These are phyloP conservation scores for Fusarium proliferatum DNA, from an alignment of 2,329 filamentous ascomycete genomes.

Conservation along the genomic window DNA sequence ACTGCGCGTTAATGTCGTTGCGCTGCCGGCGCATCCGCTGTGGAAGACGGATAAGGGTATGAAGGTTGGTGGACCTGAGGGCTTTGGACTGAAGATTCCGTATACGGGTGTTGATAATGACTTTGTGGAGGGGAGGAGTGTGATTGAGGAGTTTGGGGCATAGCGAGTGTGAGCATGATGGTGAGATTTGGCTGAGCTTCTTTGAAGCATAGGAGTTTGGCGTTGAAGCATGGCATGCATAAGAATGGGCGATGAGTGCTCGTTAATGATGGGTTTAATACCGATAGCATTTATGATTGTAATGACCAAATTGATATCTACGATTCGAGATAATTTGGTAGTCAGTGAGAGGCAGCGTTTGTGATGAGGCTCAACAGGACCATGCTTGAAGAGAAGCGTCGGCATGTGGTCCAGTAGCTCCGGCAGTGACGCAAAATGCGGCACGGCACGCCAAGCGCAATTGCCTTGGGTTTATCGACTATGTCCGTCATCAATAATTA, in stretches of 20 bases:
- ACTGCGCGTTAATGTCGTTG: constrained; percentile 61
- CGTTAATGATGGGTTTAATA: neutral
- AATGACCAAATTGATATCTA: neutral
- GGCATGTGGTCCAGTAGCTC: neutral
- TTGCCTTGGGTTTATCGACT: neutral
- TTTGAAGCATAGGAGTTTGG: neutral
- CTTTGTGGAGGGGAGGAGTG: constrained; percentile 60
- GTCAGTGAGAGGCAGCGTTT: too few species aligned
- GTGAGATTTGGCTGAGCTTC: neutral
- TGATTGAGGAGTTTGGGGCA: constrained; percentile 61
- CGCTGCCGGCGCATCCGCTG: constrained; percentile 59
- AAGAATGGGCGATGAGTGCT: neutral
- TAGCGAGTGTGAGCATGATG: neutral
- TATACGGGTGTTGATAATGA: constrained; percentile 45
- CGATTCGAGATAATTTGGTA: neutral
- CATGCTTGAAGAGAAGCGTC: neutral
- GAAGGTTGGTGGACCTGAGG: constrained; percentile 50
- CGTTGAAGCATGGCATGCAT: neutral
- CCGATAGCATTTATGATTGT: neutral
- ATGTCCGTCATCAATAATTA: accelerated
- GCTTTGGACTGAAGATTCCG: constrained; percentile 48
- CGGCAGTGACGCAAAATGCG: neutral
- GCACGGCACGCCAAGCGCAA: neutral
- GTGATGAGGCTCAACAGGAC: neutral
- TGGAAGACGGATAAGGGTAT: constrained; percentile 57